phyloP scores from a whole-genome alignment of 768 basidiomycete species.

The Calocybe gangraenosa region DNA sequence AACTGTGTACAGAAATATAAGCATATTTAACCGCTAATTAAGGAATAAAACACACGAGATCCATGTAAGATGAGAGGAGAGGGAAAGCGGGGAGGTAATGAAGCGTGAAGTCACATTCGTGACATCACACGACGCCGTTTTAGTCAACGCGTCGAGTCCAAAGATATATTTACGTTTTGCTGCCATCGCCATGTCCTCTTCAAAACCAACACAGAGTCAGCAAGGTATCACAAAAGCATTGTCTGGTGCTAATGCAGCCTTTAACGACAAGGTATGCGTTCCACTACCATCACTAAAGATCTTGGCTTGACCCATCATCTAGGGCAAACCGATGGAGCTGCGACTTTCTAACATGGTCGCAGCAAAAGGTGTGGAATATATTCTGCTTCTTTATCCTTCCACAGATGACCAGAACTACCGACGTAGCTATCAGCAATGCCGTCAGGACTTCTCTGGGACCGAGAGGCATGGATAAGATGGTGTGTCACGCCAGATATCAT shows the following conservation, averaged over 20 bases:
- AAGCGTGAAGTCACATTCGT: conserved; percentile 27
- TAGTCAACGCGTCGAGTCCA: conserved; percentile 28
- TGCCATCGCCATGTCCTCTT: conserved; percentile 29
- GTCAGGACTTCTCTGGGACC: conserved; percentile 96
- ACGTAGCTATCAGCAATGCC: conserved; percentile 90
- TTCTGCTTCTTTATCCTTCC: background rate
- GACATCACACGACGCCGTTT: conserved; percentile 25
- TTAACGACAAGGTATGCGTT: conserved; percentile 78
- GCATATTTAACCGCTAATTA: background rate
- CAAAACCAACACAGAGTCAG: conserved; percentile 29
- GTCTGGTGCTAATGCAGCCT: conserved; percentile 67
- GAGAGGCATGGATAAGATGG: conserved; percentile 99
- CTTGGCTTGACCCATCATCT: conserved; percentile 26
- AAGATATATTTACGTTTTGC: conserved; percentile 16
- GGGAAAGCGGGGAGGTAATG: background rate
- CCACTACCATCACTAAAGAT: conserved; percentile 4
- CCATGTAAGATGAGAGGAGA: conserved; percentile 28
- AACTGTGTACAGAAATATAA: conserved; percentile 25
- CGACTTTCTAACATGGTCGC: conserved; percentile 97
- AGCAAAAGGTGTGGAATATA: conserved; percentile 70
- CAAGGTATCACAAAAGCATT: conserved; percentile 39
- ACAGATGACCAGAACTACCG: background rate
- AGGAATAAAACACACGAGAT: conserved; percentile 33
- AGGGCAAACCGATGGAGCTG: conserved; percentile 99
- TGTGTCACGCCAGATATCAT: conserved; percentile 26